A percentile compares a stretch with the other conserved stretches of the same genome.
Conservation (phyloP, 1,139 yeast species). For the Candida gigantensis region DNA sequence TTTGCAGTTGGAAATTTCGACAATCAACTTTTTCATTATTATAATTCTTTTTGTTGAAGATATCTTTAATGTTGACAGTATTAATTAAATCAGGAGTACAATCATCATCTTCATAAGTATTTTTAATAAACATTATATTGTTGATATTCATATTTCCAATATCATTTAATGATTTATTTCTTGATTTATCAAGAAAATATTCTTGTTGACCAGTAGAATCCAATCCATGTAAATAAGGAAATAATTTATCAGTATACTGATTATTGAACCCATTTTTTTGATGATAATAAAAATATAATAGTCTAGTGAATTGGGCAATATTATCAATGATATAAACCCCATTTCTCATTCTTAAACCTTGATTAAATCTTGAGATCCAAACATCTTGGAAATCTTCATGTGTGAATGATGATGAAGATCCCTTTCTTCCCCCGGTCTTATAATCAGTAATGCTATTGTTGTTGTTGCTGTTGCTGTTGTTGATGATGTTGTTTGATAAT, state of each 20-base stretch:
- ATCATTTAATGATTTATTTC: not conserved
- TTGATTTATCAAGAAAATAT: slow-evolving; percentile 16
- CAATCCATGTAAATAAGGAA: slow-evolving; percentile 43
- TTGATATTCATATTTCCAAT: slow-evolving; percentile 5
- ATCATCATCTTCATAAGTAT: slow-evolving; percentile 11
- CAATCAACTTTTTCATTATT: slow-evolving; percentile 22
- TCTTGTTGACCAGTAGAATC: slow-evolving; percentile 29
- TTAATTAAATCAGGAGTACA: slow-evolving; percentile 20
- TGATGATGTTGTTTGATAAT: not conserved
- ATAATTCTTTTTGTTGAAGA: too few relatives aligned
- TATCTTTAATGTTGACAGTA: slow-evolving; percentile 23
- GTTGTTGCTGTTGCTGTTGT: not conserved
- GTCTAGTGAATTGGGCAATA: slow-evolving; percentile 16
- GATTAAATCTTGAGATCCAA: slow-evolving; percentile 16
- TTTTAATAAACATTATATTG: slow-evolving; percentile 22
- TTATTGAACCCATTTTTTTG: slow-evolving; percentile 20
- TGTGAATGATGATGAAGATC: slow-evolving; percentile 4
- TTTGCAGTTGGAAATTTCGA: slow-evolving; percentile 34
- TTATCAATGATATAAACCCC: slow-evolving; percentile 17
- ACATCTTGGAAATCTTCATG: slow-evolving; percentile 6
- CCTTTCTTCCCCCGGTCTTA: slow-evolving; percentile 4
- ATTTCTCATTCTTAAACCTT: slow-evolving; percentile 12
- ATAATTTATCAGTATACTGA: slow-evolving; percentile 19
- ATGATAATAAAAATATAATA: slow-evolving; percentile 31
- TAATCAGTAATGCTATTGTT: slow-evolving; percentile 5